phyloP scores from a whole-genome alignment of 805 yeast genomes.

The Ogataea zsoltii region DNA sequence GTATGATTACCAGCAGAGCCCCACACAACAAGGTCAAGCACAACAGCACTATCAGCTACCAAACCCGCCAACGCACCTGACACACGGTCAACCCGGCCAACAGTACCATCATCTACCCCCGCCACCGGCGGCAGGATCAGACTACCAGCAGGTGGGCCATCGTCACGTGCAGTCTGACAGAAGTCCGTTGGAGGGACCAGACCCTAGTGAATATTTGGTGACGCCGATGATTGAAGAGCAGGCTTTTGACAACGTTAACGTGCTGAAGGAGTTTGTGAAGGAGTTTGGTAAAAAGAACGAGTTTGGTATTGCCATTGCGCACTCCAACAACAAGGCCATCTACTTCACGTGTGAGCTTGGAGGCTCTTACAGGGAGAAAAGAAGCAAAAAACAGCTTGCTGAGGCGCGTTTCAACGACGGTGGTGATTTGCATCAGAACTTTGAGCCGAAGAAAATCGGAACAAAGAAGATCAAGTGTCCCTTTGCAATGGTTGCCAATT shows the following conservation, averaged over 20 bases:
- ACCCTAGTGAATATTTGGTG: slow-evolving; percentile 44
- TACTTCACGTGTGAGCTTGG: slow-evolving; percentile 62
- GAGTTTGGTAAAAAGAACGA: slow-evolving; percentile 60
- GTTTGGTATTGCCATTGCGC: slow-evolving; percentile 60
- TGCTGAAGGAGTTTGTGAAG: slow-evolving; percentile 52
- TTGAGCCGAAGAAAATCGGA: slow-evolving; percentile 29
- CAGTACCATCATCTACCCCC: slow-evolving; percentile 17
- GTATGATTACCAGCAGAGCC: slow-evolving; percentile 14
- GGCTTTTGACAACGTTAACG: slow-evolving; percentile 49
- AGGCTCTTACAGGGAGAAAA: slow-evolving; percentile 55
- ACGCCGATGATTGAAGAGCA: slow-evolving; percentile 57
- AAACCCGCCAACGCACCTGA: slow-evolving; percentile 5
- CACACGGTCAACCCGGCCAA: slow-evolving; percentile 7
- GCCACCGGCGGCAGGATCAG: slow-evolving; percentile 12
- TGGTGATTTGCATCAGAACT: slow-evolving; percentile 24
- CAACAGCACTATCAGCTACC: slow-evolving; percentile 12
- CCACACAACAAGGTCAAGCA: slow-evolving; percentile 9
- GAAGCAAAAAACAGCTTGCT: slow-evolving; percentile 28
- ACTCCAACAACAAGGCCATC: slow-evolving; percentile 57
- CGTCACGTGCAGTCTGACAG: slow-evolving; percentile 10
- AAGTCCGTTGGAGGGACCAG: slow-evolving; percentile 16
- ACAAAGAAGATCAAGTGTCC: slow-evolving; percentile 58
- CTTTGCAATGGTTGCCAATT: slow-evolving; percentile 59
- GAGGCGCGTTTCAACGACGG: slow-evolving; percentile 23
- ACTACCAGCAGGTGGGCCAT: slow-evolving; percentile 15